Evolutionary conservation across 2,329 filamentous ascomycete genomes (phyloP).

Genomic region (Thyridium curvatum): DNA sequence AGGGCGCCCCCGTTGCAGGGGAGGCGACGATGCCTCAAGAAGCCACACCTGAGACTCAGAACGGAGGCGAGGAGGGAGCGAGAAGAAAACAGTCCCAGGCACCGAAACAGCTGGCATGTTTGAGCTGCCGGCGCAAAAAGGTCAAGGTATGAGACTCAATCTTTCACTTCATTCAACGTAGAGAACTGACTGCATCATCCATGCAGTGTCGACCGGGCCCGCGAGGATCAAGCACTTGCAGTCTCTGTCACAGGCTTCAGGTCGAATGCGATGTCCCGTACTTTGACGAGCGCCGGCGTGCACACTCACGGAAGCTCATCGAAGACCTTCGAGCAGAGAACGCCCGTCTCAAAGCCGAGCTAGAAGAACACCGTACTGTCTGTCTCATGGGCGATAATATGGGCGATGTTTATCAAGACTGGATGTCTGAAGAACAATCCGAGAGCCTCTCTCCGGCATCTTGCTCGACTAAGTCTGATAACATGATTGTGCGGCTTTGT

Average conservation of each 20-base stretch:
- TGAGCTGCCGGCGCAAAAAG: slow-evolving; percentile 3
- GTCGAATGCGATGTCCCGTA: slow-evolving; percentile 2
- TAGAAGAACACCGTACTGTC: not conserved
- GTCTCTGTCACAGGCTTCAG: not conserved
- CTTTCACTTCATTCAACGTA: not conserved
- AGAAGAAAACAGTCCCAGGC: slow-evolving; percentile 2
- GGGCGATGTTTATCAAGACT: not conserved
- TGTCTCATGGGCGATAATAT: not conserved
- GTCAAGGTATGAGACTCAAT: not conserved
- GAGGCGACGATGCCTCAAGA: too few relatives aligned
- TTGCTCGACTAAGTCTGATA: not conserved
- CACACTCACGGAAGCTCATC: slow-evolving; percentile 5
- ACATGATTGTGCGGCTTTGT: slow-evolving; percentile 6
- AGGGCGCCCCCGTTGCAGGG: too few relatives aligned
- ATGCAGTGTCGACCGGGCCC: not conserved
- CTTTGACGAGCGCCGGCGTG: slow-evolving; percentile 5
- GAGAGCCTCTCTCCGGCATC: not conserved
- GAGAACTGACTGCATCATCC: not conserved
- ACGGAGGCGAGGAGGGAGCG: slow-evolving; percentile 1
- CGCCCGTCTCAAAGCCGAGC: slow-evolving; percentile 3
- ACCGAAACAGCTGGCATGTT: slow-evolving; percentile 6
- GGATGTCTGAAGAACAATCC: not conserved
- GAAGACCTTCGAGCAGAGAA: slow-evolving; percentile 4
- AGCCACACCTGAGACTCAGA: not conserved
- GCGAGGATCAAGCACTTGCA: not conserved